Base-by-base conservation (phyloP, 805 yeast genomes). In the Metschnikowia santaceciliae region DNA sequence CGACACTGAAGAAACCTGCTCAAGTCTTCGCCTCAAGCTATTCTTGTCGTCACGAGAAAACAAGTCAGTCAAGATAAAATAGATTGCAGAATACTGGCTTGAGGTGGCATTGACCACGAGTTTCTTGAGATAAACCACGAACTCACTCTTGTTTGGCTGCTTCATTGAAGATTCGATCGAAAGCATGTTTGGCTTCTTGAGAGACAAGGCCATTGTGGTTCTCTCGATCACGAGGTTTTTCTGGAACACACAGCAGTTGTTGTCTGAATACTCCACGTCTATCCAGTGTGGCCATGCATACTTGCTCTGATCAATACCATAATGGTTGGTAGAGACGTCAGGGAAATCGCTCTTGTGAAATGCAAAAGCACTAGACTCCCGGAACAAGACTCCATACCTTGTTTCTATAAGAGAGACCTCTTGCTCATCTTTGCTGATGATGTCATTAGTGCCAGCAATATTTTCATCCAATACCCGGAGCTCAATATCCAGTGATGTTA, bases 401-500 rank as follows among this genome's bases (percentile, higher is more conserved):
- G 81, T 71, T 58, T 84, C 89, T 15, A 82, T 72, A 23, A 77
- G 65, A 7, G 74, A 65, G 0, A 74, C 58, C 30, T 70, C 61
- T 37, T 69, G 72, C 42, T 63, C 65, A 55, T 49, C 61, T 36
- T 65, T 75, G 54, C 62, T 64, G 23, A 67, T 62, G 40, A 73
- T 61, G 22, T 66, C 69, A 19, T 69, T 65, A 46, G 72, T 71
- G 14, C 76, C 76, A 15, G 71, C 71, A 37, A 74, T 72, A 41
- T 74, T 72, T 3, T 79, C 68, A 0, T 69, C 58, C 20, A 83
- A 66, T 6, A 80, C 71, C 47, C 84, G 78, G 52, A 79, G 61
- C 51, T 83, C 86, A 48, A 84, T 72, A 57, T 83, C 87, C 54
- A 78, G 77, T 0, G 87, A 78, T 3, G 83, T 71, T 2, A 83